Percentiles rank a stretch among this genome's conserved stretches.
These are phyloP conservation scores for Metarhizium sp. DNA, from an alignment of 2,329 filamentous ascomycete genomes.

Conservation along the genomic window DNA sequence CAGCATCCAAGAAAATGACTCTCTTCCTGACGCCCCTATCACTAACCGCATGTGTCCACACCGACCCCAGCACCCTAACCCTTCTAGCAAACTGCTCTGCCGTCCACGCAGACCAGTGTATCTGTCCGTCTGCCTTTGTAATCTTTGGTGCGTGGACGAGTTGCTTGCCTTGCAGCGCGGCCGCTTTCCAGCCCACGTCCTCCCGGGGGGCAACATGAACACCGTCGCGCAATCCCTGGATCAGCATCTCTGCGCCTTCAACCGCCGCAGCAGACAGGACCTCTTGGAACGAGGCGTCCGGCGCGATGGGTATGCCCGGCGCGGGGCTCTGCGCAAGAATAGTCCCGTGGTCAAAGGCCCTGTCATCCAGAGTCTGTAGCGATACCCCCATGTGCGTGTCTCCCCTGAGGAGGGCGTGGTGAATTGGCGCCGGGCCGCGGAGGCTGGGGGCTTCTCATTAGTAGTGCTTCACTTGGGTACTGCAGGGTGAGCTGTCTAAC, in stretches of 20 bases:
- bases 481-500: conserved; percentile 10
- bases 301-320: conserved; percentile 45
- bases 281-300: conserved; percentile 31
- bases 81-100: conserved; percentile 45
- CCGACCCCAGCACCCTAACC: conserved; percentile 50
- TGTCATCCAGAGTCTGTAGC: conserved; percentile 75
- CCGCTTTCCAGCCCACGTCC: conserved; percentile 17
- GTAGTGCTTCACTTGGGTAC: background rate
- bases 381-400: conserved; percentile 61
- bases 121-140: conserved; percentile 48
- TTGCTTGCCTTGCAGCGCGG: conserved; percentile 9
- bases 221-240: conserved; percentile 51
- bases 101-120: conserved; percentile 49
- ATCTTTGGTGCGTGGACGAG: conserved; percentile 62
- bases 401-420: conserved; percentile 65
- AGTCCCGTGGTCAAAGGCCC: conserved; percentile 67
- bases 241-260: conserved; percentile 61
- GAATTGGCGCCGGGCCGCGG: conserved; percentile 76
- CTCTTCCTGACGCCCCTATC: conserved; percentile 19
- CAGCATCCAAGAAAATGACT: conserved; percentile 29
- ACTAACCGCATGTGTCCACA: conserved; percentile 47
- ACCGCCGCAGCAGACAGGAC: conserved; percentile 43
- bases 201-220: conserved; percentile 56
- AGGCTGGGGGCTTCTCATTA: conserved; percentile 41
- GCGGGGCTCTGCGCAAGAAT: conserved; percentile 61